Evolutionary conservation across 2,329 filamentous ascomycete species (phyloP), one percentile per base, ranked within the genome.

Genomic region (Ophiocordyceps unilateralis): DNA sequence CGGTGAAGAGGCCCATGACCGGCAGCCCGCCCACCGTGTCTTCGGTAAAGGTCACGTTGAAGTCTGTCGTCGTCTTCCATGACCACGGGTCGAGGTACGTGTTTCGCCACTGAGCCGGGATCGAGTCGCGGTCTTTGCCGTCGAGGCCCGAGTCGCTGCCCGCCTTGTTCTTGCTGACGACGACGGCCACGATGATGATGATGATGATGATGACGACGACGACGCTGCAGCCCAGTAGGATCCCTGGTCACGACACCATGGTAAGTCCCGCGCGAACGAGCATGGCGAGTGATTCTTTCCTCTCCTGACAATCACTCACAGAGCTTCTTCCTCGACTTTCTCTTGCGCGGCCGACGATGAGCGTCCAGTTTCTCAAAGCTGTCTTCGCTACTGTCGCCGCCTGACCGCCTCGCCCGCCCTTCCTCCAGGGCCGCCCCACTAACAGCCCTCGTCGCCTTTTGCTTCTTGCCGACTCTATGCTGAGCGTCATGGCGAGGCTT

Each of bases 41-140:
- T 46, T 81, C 76, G 0, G 91, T 98, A 58, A 93, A 98, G 0
- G 91, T 96, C 47, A 89, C 73, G 57, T 98, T 98, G 67, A 96
- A 94, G 54, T 88, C 86, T 0, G 70, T 73, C 0, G 88, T 95
- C 51, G 93, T 82, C 50, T 83, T 81, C 91, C 91, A 98, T 2
- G 81, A 78, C 59, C 86, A 93, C 0, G 91, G 91, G 55, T 98
- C 88, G 19, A 94, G 69, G 48, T 83, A 80, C 2, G 82, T 84
- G 14, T 78, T 85, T 58, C 75, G 78, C 53, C 76, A 87, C 47
- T 69, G 69, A 44, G 65, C 62, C 46, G 83, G 83, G 41, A 84
- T 74, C 45, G 68, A 71, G 49, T 65, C 63, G 22, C 68, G 65
- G 42, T 71, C 68, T 43, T 76, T 65, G 21, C 67, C 67, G 47